Evolutionary conservation across 2,329 filamentous ascomycete genomes (phyloP), one percentile per base, ranked within the genome.

Genomic region (Fusarium begoniae): DNA sequence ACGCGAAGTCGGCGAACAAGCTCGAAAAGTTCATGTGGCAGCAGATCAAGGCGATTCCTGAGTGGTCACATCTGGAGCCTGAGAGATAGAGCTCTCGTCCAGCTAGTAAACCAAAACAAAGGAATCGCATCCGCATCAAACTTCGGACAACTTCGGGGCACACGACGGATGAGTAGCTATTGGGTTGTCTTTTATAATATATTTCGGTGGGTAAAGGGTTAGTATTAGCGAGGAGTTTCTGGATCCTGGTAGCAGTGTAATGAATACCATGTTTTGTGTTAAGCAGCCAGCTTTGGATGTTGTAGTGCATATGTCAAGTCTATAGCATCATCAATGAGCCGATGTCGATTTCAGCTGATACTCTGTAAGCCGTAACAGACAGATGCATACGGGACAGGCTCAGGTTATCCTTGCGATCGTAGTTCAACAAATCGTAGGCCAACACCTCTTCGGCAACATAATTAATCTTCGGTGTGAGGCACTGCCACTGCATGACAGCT

Each of bases 1-100:
- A 99, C 81, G 94, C 95, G 30, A 99, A 99, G 85, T 94, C 93
- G 64, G 96, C 96, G 45, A 97, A 94, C 81, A 96, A 96, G 80
- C 87, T 99, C 47, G 96, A 92, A 80, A 97, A 96, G 83, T 97
- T 91, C 80, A 97, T 98, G 95, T 98, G 94, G 94, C 89, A 91
- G 81, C 94, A 96, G 83, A 94, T 98, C 82, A 92, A 93, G 80
- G 93, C 93, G 76, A 94, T 98, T 59, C 96, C 96, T 2, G 96
- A 98, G 85, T 98, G 96, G 96, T 94, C 92, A 20, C 87, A 90
- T 77, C 84, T 89, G 61, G 87, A 89, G 77, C 84, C 85, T 54
- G 87, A 85, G 78, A 83, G 81, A 78, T 84, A 83, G 80, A 57
- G 61, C 67, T 57, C 70, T 62, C 72, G 69, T 63, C 53, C 66